A percentile compares a stretch with the other conserved stretches of the same genome.
phyloP scores from a whole-genome alignment of 352 stramenopile genomes.

The Pythium phragmitis region DNA sequence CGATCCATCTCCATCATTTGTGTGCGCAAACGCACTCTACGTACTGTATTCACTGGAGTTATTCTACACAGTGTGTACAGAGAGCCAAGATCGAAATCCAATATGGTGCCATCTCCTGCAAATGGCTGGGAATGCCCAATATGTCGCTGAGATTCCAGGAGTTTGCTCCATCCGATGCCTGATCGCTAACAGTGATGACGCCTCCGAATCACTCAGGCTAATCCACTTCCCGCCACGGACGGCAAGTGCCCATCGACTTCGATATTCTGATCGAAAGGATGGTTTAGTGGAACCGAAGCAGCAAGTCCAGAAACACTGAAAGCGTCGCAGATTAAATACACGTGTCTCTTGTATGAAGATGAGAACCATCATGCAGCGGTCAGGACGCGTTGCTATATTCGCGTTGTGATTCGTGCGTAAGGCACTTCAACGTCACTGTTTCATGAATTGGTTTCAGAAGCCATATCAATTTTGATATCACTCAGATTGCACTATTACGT shows the following conservation, averaged over 20 bases:
- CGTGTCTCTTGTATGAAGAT: background rate
- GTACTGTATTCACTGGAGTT: no score
- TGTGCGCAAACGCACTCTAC: no score
- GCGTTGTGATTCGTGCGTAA: no score
- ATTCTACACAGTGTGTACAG: background rate
- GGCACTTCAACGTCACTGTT: background rate
- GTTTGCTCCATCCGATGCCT: background rate
- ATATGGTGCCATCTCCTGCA: no score
- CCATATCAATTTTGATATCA: conserved; percentile 5
- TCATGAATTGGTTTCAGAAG: conserved; percentile 1
- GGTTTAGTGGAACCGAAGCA: background rate
- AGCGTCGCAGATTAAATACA: background rate
- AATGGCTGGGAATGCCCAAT: background rate
- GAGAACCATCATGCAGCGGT: background rate
- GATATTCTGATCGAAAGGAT: background rate
- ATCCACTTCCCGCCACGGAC: background rate
- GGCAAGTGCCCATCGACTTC: no score
- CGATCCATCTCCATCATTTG: background rate
- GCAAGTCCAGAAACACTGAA: background rate
- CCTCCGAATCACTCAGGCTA: background rate
- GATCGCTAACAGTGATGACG: background rate
- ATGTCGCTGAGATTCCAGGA: background rate
- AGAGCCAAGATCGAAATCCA: background rate
- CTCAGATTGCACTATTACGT: background rate
- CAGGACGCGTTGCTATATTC: no score